Percentiles rank a stretch among this genome's conserved stretches.
phyloP scores from a whole-genome alignment of 805 yeast species.

The Starmerella lactis-condensi region DNA sequence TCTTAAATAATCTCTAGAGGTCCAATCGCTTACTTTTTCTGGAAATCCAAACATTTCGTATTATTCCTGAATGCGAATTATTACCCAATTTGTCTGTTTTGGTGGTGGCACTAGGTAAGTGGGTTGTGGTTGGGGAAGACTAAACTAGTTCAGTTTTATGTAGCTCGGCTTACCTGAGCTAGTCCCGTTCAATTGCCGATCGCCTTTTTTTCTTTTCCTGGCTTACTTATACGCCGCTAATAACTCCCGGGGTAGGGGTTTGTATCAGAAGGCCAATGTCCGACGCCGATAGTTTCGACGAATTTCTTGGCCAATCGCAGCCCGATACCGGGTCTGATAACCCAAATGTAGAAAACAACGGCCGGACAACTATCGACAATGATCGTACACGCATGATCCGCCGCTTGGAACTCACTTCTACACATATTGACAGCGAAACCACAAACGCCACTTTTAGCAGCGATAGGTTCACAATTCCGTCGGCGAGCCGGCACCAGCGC shows the following conservation, averaged over 20 bases:
- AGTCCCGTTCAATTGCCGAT: not conserved
- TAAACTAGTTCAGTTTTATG: not conserved
- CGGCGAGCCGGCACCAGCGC: no score
- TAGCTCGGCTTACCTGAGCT: not conserved
- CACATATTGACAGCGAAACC: no score
- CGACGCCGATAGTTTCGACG: no score
- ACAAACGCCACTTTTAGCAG: no score
- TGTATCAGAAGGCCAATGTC: no score
- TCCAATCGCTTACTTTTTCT: slow-evolving; percentile 16
- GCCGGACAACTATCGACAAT: no score
- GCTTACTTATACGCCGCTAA: not conserved
- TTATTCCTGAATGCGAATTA: not conserved
- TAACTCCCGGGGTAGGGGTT: not conserved
- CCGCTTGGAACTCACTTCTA: no score
- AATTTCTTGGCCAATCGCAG: no score
- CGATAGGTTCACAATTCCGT: no score
- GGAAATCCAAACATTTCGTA: slow-evolving; percentile 21
- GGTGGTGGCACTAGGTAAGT: not conserved
- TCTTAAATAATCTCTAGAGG: slow-evolving; percentile 20
- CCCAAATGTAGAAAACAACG: no score
- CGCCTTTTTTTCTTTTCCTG: not conserved
- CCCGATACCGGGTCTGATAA: no score
- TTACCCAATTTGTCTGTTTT: not conserved
- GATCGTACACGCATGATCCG: no score
- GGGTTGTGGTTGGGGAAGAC: not conserved